Percentiles rank a stretch among this genome's conserved stretches.
These are phyloP conservation scores for Clonostachys rhizophaga DNA, from an alignment of 2,329 filamentous ascomycete genomes.

Conservation along the genomic window DNA sequence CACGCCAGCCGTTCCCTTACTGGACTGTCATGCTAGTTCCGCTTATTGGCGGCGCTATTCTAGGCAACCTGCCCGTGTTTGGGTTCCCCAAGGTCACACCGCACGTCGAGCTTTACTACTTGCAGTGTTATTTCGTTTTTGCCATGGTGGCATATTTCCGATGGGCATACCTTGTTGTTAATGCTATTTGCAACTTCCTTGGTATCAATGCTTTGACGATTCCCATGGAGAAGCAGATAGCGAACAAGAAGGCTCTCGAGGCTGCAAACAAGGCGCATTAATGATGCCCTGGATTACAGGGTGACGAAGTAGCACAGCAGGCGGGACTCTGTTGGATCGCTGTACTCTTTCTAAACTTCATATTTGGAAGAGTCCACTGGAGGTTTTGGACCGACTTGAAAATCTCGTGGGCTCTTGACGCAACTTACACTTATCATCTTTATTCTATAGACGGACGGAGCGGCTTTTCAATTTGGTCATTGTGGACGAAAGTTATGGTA, in stretches of 20 bases:
- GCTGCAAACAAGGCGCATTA: slow-evolving; percentile 26
- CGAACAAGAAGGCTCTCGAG: slow-evolving; percentile 41
- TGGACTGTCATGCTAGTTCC: slow-evolving; percentile 92
- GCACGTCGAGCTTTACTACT: slow-evolving; percentile 69
- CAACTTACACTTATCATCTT: no score
- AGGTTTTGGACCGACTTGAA: no score
- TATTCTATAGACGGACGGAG: no score
- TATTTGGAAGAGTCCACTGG: not conserved
- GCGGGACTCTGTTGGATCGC: not conserved
- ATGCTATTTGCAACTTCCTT: slow-evolving; percentile 84
- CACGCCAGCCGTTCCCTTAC: slow-evolving; percentile 89
- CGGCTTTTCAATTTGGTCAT: no score
- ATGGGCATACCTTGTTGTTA: slow-evolving; percentile 90
- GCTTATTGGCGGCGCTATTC: slow-evolving; percentile 75
- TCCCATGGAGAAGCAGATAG: slow-evolving; percentile 53
- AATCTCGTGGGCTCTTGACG: not conserved
- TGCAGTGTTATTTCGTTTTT: slow-evolving; percentile 81
- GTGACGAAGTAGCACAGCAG: no score
- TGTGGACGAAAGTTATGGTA: no score
- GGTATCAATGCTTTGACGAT: slow-evolving; percentile 96
- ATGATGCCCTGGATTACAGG: not conserved
- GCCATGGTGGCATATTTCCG: slow-evolving; percentile 81
- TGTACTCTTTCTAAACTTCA: not conserved
- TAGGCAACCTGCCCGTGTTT: slow-evolving; percentile 77
- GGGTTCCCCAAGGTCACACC: slow-evolving; percentile 65